These are phyloP conservation scores for Emericellopsis cladophorae DNA, from an alignment of 2,329 filamentous ascomycete genomes.

Conservation along the genomic window DNA sequence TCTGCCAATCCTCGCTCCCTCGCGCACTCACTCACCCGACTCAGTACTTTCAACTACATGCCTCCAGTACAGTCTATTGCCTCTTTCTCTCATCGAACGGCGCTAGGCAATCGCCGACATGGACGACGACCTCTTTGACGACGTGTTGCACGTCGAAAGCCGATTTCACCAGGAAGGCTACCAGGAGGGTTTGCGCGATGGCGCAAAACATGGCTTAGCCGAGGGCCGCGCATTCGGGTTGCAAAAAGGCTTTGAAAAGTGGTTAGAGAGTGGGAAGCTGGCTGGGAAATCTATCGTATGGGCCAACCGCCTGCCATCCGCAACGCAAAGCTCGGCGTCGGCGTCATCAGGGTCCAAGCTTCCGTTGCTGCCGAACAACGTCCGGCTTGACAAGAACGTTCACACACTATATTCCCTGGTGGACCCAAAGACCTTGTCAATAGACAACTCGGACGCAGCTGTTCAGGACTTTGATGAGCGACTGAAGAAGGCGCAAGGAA, in stretches of 20 bases:
- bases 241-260: conserved; percentile 90
- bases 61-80: neutral
- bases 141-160: conserved; percentile 48
- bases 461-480: conserved; percentile 89
- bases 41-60: neutral
- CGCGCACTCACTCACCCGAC: neutral
- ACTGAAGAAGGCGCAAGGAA: conserved; percentile 69
- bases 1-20: neutral
- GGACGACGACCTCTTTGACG: conserved; percentile 39
- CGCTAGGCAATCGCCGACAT: conserved; percentile 3
- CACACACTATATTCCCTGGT: conserved; percentile 62
- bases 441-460: conserved; percentile 74
- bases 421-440: conserved; percentile 65
- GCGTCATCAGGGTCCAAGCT: conserved; percentile 8
- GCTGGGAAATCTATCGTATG: conserved; percentile 75
- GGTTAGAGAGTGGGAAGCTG: conserved; percentile 64
- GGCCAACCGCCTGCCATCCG: conserved; percentile 52
- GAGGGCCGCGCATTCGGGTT: conserved; percentile 88
- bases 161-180: conserved; percentile 77
- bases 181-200: conserved; percentile 61
- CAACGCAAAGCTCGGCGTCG: neutral
- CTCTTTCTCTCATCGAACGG: neutral
- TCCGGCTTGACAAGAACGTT: conserved; percentile 66
- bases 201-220: conserved; percentile 61
- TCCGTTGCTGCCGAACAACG: conserved; percentile 37